These are phyloP conservation scores for Euphorbia lathyris DNA, from an alignment of 345 rosid genomes.

Conservation along the genomic window DNA sequence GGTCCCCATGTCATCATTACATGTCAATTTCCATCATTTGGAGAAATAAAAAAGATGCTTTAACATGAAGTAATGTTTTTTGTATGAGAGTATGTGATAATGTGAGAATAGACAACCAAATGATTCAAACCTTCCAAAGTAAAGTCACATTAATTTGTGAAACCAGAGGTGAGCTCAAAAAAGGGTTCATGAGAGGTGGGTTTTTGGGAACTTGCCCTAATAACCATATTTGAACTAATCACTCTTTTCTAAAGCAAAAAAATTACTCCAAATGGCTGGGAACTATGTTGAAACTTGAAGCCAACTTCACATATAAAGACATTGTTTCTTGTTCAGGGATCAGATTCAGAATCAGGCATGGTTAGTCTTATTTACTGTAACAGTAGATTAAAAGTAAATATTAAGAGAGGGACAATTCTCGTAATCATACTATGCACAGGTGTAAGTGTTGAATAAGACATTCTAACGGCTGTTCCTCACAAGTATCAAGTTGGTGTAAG, in stretches of 20 bases:
- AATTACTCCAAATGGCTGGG: background rate
- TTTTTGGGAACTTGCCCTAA: constrained; percentile 20
- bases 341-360: background rate
- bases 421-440: too few relatives aligned
- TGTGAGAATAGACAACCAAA: constrained; percentile 34
- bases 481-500: too few relatives aligned
- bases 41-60: constrained; percentile 32
- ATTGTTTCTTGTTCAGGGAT: background rate
- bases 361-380: too few relatives aligned
- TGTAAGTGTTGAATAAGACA: too few relatives aligned
- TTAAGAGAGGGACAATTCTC: too few relatives aligned
- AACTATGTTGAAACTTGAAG: constrained; percentile 9
- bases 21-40: constrained; percentile 35
- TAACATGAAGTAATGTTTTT: constrained; percentile 15
- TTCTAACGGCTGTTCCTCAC: too few relatives aligned
- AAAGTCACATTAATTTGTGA: background rate
- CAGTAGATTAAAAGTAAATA: too few relatives aligned
- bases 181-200: background rate
- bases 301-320: background rate
- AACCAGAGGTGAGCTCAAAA: background rate
- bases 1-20: constrained; percentile 49
- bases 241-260: background rate
- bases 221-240: constrained; percentile 6
- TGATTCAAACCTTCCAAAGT: constrained; percentile 48
- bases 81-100: background rate